A percentile compares a stretch with the other conserved stretches of the same genome.
Evolutionary conservation across 768 basidiomycete species (phyloP).

Genomic region (Lentinus brumalis): DNA sequence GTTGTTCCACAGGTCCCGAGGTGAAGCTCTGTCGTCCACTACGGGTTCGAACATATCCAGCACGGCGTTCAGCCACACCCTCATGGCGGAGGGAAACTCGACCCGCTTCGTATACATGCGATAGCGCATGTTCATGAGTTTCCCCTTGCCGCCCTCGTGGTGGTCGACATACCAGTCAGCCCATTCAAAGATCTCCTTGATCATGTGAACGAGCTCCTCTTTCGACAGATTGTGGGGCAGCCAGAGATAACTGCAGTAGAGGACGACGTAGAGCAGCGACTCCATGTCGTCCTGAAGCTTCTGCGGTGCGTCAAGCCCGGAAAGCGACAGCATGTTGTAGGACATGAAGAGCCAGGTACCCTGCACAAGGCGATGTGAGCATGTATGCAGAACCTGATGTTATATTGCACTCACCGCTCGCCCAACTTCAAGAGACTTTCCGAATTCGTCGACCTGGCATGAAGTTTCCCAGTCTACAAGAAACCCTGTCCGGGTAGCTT

Average conservation of each 20-base stretch:
- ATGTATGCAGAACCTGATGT: too few relatives aligned
- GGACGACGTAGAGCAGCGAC: slow-evolving; percentile 9
- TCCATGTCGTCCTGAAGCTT: slow-evolving; percentile 18
- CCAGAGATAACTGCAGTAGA: slow-evolving; percentile 3
- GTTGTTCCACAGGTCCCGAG: too few relatives aligned
- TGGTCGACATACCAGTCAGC: not conserved
- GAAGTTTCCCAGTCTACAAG: slow-evolving; percentile 13
- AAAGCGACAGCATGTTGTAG: not conserved
- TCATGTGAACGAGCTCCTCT: not conserved
- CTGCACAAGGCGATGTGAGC: too few relatives aligned
- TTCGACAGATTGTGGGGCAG: not conserved
- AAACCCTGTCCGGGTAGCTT: not conserved
- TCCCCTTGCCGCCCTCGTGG: not conserved
- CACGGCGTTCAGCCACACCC: not conserved
- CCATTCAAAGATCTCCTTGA: not conserved
- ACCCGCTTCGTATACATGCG: not conserved
- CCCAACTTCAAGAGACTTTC: not conserved
- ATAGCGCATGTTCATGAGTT: not conserved
- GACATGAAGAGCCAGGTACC: slow-evolving; percentile 13
- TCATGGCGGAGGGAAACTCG: not conserved
- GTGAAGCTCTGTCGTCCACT: too few relatives aligned
- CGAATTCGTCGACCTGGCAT: not conserved
- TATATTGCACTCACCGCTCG: slow-evolving; percentile 1
- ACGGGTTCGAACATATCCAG: too few relatives aligned
- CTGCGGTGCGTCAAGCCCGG: not conserved